A percentile compares a stretch with the other conserved stretches of the same genome.
Conservation (phyloP, 306 rosid genomes). For the Vicia sativa region DNA sequence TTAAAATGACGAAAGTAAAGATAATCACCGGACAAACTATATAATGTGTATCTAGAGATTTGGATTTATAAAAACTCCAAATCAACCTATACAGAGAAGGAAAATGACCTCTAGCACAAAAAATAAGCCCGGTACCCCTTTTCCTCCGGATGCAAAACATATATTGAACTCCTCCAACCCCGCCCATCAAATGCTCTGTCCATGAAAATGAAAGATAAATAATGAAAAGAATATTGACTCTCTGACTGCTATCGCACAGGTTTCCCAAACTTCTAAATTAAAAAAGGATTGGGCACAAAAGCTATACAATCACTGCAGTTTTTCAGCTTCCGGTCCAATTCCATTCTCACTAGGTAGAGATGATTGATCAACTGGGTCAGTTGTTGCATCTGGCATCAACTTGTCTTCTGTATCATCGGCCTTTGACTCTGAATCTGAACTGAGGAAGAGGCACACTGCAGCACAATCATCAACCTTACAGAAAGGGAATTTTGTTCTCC, state of each 20-base stretch:
- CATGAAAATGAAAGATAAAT: slow-evolving; percentile 44
- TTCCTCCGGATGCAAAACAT: slow-evolving; percentile 48
- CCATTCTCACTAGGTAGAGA: slow-evolving; percentile 38
- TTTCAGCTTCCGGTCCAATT: slow-evolving; percentile 36
- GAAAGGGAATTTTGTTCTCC: slow-evolving; percentile 66
- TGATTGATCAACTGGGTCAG: slow-evolving; percentile 38
- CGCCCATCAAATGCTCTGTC: slow-evolving; percentile 37
- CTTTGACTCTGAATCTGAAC: slow-evolving; percentile 41
- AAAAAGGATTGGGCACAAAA: slow-evolving; percentile 48
- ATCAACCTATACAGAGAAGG: slow-evolving; percentile 50
- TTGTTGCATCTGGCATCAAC: slow-evolving; percentile 29
- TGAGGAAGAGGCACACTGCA: slow-evolving; percentile 79
- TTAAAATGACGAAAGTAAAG: slow-evolving; percentile 14
- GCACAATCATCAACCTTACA: slow-evolving; percentile 92
- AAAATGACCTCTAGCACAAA: slow-evolving; percentile 49
- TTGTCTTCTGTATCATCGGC: slow-evolving; percentile 29
- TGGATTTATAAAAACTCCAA: slow-evolving; percentile 60
- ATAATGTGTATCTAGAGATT: slow-evolving; percentile 46
- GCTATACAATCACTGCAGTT: slow-evolving; percentile 38
- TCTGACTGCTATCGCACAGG: slow-evolving; percentile 35
- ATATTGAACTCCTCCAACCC: slow-evolving; percentile 22
- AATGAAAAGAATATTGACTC: slow-evolving; percentile 49
- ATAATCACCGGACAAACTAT: slow-evolving; percentile 28
- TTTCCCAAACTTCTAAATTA: slow-evolving; percentile 47
- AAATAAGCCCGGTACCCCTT: slow-evolving; percentile 50